Evolutionary conservation across 2,329 filamentous ascomycete genomes (phyloP).

Genomic region (Elsinoe australis): DNA sequence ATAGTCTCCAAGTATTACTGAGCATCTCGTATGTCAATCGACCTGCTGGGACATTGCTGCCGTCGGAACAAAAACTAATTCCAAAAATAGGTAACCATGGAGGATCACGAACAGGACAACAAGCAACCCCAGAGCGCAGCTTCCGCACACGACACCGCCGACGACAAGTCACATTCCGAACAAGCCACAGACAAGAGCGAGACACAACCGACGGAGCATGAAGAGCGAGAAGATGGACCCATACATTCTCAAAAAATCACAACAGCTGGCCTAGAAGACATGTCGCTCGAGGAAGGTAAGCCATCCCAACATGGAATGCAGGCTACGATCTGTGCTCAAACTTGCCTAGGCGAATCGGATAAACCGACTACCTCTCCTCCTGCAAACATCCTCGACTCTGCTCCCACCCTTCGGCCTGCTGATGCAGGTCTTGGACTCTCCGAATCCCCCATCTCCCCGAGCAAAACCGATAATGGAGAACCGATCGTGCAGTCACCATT

Average conservation of each 20-base stretch:
- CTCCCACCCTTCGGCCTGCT: slow-evolving; percentile 10
- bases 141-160: background rate
- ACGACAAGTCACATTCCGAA: slow-evolving; percentile 8
- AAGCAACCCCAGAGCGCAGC: slow-evolving; percentile 8
- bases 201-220: background rate
- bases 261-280: slow-evolving; percentile 3
- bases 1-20: slow-evolving; percentile 9
- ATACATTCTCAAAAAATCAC: slow-evolving; percentile 15
- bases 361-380: background rate
- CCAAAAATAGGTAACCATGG: slow-evolving; percentile 15
- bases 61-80: background rate
- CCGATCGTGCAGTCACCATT: background rate
- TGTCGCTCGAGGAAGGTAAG: slow-evolving; percentile 13
- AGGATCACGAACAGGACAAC: slow-evolving; percentile 9
- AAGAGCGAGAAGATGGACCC: background rate
- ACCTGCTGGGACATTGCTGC: background rate
- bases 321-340: slow-evolving; percentile 2
- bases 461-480: slow-evolving; percentile 11
- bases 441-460: slow-evolving; percentile 6
- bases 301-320: background rate
- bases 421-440: background rate
- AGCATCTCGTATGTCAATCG: slow-evolving; percentile 13
- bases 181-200: background rate
- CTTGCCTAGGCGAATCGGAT: background rate
- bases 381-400: slow-evolving; percentile 7